These are phyloP conservation scores for Rostrohypoxylon terebratum DNA, from an alignment of 495 filamentous ascomycete species.

Conservation along the genomic window DNA sequence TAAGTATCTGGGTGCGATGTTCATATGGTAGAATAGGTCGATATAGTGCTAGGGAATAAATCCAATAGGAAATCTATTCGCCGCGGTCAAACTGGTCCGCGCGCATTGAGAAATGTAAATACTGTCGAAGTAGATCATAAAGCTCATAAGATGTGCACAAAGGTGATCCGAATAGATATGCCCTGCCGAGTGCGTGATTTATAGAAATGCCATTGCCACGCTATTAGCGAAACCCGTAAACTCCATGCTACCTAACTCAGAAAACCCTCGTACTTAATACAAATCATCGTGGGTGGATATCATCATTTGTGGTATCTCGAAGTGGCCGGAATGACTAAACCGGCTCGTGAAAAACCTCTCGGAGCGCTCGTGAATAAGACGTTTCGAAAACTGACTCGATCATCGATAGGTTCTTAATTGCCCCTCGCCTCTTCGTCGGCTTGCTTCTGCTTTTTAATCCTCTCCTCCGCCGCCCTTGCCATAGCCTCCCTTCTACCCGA, in stretches of 20 bases:
- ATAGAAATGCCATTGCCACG: constrained; percentile 29
- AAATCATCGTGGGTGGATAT: neutral
- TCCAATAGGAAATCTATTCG: neutral
- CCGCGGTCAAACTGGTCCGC: neutral
- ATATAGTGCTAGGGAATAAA: neutral
- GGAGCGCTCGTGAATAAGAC: neutral
- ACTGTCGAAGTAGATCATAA: neutral
- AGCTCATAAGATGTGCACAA: neutral
- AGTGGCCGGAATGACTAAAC: neutral
- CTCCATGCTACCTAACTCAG: neutral
- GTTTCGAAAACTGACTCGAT: neutral
- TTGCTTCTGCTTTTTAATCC: constrained; percentile 68
- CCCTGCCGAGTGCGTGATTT: neutral
- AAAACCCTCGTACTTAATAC: neutral
- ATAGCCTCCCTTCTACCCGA: constrained; percentile 74
- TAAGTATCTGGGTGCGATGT: neutral
- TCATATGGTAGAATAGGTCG: neutral
- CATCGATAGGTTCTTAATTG: neutral
- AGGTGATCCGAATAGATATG: neutral
- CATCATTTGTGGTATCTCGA: neutral
- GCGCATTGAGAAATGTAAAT: neutral
- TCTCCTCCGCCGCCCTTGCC: constrained; percentile 79
- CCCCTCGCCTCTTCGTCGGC: constrained; percentile 42
- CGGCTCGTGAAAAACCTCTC: neutral
- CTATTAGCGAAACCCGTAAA: neutral